phyloP scores from a whole-genome alignment of 768 basidiomycete species.

The Cystoderma amianthinum region DNA sequence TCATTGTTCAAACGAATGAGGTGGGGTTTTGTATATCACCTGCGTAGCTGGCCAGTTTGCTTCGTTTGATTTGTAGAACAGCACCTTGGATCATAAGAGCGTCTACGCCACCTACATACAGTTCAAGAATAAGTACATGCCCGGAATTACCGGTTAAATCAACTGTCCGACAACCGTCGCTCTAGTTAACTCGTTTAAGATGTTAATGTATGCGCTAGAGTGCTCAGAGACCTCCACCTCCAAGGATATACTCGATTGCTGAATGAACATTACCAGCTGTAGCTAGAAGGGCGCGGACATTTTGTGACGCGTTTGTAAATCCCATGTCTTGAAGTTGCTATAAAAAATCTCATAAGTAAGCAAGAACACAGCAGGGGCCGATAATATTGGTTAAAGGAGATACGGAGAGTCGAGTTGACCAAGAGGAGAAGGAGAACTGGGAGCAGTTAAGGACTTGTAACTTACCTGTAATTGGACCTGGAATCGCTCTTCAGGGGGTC shows the following conservation, averaged over 20 bases:
- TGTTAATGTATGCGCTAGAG: too few relatives aligned
- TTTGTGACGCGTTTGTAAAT: conserved; percentile 83
- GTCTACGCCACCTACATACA: too few relatives aligned
- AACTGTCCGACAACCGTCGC: too few relatives aligned
- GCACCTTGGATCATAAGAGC: too few relatives aligned
- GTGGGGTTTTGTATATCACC: too few relatives aligned
- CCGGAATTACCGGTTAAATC: too few relatives aligned
- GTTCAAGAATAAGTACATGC: too few relatives aligned
- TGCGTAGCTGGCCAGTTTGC: too few relatives aligned
- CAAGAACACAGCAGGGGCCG: not conserved
- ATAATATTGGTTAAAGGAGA: not conserved
- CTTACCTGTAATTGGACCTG: conserved; percentile 77
- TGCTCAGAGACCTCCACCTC: conserved; percentile 68
- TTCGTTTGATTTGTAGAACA: too few relatives aligned
- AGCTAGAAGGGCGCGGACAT: conserved; percentile 83
- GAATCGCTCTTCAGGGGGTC: conserved; percentile 89
- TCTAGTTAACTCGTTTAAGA: too few relatives aligned
- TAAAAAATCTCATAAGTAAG: not conserved
- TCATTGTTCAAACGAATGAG: too few relatives aligned
- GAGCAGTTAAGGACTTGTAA: conserved; percentile 7
- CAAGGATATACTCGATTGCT: conserved; percentile 89
- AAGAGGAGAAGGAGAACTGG: not conserved
- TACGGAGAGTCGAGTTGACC: not conserved
- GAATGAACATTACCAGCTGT: conserved; percentile 91
- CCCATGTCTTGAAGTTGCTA: conserved; percentile 96